phyloP scores from a whole-genome alignment of 768 basidiomycete genomes.

The Mycena polygramma region DNA sequence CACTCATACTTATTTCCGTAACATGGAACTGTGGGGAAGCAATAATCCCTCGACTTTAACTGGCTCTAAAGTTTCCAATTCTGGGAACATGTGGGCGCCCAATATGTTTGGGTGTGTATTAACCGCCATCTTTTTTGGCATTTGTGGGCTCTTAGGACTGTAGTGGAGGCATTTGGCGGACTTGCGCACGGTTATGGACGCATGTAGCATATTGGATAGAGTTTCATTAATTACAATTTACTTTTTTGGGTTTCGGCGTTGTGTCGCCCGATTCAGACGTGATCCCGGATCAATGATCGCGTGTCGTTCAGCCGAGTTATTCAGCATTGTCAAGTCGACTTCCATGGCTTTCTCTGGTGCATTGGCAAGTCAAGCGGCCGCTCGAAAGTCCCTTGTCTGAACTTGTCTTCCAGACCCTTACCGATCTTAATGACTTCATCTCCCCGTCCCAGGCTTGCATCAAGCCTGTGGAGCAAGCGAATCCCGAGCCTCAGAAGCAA shows the following conservation, averaged over 20 bases:
- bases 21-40: conserved; percentile 76
- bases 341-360: conserved; percentile 92
- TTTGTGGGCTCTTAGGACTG: background rate
- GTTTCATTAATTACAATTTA: background rate
- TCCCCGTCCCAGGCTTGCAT: conserved; percentile 97
- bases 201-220: conserved; percentile 6
- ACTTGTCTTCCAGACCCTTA: conserved; percentile 72
- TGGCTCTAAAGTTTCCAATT: conserved; percentile 41
- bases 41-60: conserved; percentile 62
- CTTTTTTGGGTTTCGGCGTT: conserved; percentile 13
- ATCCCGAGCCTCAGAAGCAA: conserved; percentile 47
- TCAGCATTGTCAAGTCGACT: conserved; percentile 8
- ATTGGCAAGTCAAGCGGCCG: conserved; percentile 63
- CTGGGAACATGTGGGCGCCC: conserved; percentile 1
- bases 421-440: conserved; percentile 97
- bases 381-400: conserved; percentile 21
- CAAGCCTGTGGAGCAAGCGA: conserved; percentile 82
- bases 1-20: conserved; percentile 82
- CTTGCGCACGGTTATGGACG: conserved; percentile 7
- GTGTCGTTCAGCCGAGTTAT: conserved; percentile 1
- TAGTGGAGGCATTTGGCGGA: conserved; percentile 19
- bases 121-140: conserved; percentile 7
- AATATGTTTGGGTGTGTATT: conserved; percentile 2
- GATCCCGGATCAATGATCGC: background rate
- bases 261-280: background rate